Evolutionary conservation across 768 basidiomycete species (phyloP).

Genomic region (Hysterangium stoloniferum): DNA sequence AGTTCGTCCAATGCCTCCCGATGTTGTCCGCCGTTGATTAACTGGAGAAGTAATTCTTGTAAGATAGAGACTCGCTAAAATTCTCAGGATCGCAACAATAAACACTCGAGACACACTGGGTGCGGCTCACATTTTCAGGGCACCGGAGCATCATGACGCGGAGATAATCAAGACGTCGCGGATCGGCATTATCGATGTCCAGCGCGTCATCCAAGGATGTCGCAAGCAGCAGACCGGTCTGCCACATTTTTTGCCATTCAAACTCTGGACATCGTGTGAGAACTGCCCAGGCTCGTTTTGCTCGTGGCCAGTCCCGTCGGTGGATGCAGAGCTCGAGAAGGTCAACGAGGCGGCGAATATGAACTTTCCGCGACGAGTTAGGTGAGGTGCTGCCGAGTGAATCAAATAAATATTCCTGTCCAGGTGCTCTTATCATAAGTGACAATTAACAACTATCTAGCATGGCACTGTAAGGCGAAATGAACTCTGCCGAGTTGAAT

Average conservation of each 20-base stretch:
- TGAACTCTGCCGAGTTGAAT: no score
- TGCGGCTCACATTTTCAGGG: conserved; percentile 49
- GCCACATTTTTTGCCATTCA: conserved; percentile 68
- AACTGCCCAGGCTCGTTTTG: conserved; percentile 65
- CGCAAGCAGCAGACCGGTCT: conserved; percentile 47
- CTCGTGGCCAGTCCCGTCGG: conserved; percentile 53
- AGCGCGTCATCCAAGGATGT: not conserved
- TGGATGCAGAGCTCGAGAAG: conserved; percentile 65
- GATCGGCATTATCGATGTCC: conserved; percentile 18
- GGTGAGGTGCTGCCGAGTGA: conserved; percentile 43
- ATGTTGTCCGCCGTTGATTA: conserved; percentile 51
- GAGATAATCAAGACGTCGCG: conserved; percentile 49
- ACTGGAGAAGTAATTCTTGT: conserved; percentile 62
- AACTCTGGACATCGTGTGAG: conserved; percentile 73
- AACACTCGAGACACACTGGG: conserved; percentile 2
- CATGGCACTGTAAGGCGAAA: no score
- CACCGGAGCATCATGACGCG: conserved; percentile 64
- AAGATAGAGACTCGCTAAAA: conserved; percentile 66
- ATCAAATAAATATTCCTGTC: conserved; percentile 47
- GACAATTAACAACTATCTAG: no score
- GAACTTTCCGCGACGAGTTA: conserved; percentile 53
- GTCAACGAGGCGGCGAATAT: conserved; percentile 70
- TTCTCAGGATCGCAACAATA: not conserved
- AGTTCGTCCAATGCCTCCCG: conserved; percentile 76
- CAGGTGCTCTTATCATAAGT: not conserved